A percentile compares a stretch with the other conserved stretches of the same genome.
Evolutionary conservation across 768 basidiomycete species (phyloP).

Genomic region (Cystobasidium ongulense): DNA sequence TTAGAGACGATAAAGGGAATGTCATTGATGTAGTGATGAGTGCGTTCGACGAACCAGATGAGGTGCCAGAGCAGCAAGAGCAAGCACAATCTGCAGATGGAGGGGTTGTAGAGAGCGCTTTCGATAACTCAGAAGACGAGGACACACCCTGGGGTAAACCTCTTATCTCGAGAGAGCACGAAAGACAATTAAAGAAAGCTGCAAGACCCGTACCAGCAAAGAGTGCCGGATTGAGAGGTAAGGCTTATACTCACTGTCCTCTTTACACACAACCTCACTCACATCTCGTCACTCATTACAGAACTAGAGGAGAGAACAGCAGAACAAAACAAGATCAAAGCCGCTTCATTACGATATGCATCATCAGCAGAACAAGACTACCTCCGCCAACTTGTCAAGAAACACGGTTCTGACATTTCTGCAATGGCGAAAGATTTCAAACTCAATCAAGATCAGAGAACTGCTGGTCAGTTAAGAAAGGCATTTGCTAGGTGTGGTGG

Average conservation of each 20-base stretch:
- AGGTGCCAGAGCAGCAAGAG: conserved; percentile 30
- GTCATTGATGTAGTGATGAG: conserved; percentile 50
- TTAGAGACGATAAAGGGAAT: conserved; percentile 68
- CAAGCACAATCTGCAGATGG: conserved; percentile 2
- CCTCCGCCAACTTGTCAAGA: conserved; percentile 57
- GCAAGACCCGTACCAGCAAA: conserved; percentile 3
- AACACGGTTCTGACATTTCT: conserved; percentile 62
- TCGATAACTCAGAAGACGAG: conserved; percentile 12
- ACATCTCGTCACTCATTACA: conserved; percentile 31
- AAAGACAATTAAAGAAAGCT: background rate
- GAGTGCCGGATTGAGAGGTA: conserved; percentile 3
- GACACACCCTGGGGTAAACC: conserved; percentile 35
- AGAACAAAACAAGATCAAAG: conserved; percentile 44
- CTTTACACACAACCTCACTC: background rate
- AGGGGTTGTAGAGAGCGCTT: background rate
- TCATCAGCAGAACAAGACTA: conserved; percentile 63
- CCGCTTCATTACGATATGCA: conserved; percentile 52
- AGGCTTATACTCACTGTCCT: background rate
- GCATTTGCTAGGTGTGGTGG: conserved; percentile 12
- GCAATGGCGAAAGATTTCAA: conserved; percentile 69
- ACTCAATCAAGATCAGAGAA: conserved; percentile 76
- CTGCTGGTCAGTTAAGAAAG: conserved; percentile 60
- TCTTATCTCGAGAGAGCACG: conserved; percentile 12
- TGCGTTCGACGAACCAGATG: conserved; percentile 46
- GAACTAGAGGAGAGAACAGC: conserved; percentile 62